A percentile compares a stretch with the other conserved stretches of the same genome.
phyloP scores from a whole-genome alignment of 164 flowering plant genomes.

The Macadamia integrifolia region DNA sequence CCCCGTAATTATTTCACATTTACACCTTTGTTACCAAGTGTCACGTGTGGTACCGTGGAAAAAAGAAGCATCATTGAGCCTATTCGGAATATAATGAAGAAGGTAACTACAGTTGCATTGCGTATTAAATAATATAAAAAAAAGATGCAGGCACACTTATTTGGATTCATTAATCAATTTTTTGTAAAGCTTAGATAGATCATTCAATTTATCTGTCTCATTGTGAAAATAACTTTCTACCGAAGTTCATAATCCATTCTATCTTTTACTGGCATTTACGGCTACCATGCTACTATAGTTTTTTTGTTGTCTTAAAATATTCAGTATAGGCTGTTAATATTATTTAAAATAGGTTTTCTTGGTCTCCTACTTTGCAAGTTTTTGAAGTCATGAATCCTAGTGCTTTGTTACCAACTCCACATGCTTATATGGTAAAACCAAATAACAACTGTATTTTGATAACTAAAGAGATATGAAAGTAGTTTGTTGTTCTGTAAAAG shows the following conservation, averaged over 20 bases:
- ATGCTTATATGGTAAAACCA: too few relatives aligned
- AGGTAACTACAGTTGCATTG: slow-evolving; percentile 29
- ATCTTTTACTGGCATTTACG: background rate
- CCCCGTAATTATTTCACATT: slow-evolving; percentile 89
- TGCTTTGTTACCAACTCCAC: too few relatives aligned
- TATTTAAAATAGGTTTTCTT: background rate
- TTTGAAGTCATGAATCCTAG: background rate
- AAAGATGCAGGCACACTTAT: background rate
- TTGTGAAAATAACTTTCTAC: background rate
- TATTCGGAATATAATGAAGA: slow-evolving; percentile 62
- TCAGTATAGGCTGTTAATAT: background rate
- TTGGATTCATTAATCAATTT: background rate
- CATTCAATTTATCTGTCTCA: background rate
- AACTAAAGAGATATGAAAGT: too few relatives aligned
- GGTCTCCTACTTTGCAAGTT: background rate
- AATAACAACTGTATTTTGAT: too few relatives aligned
- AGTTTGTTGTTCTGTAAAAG: too few relatives aligned
- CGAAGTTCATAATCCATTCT: background rate
- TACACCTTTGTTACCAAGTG: slow-evolving; percentile 87
- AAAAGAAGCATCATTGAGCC: slow-evolving; percentile 88
- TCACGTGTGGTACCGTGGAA: slow-evolving; percentile 88
- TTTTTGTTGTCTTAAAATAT: background rate
- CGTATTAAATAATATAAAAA: too few relatives aligned
- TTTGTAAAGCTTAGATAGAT: too few relatives aligned
- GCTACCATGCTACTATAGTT: background rate